Conservation (phyloP, 108 stramenopile genomes). For the Aurantiochytrium sp. region DNA sequence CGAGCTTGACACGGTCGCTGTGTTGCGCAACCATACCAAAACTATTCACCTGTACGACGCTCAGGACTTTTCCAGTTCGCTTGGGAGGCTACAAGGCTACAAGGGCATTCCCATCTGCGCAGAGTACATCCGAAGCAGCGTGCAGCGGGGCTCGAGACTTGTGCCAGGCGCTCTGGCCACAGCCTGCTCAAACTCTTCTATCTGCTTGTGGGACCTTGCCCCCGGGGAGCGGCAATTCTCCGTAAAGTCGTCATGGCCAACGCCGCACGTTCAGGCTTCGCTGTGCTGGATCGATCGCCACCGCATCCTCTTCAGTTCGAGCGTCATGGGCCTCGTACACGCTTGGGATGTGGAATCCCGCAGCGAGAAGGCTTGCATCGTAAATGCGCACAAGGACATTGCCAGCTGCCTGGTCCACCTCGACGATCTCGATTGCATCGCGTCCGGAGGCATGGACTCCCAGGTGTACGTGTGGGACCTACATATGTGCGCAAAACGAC, state of each 20-base stretch:
- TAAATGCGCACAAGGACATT: slow-evolving; percentile 52
- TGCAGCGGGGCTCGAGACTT: neutral
- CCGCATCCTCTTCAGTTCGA: neutral
- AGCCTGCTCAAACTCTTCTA: slow-evolving; percentile 21
- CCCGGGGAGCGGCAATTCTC: slow-evolving; percentile 14
- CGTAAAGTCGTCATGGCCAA: neutral
- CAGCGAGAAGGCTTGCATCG: neutral
- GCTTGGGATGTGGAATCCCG: neutral
- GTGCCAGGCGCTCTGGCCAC: neutral
- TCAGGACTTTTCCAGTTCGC: neutral
- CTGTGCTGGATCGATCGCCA: neutral
- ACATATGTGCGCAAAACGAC: slow-evolving; percentile 50
- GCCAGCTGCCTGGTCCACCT: slow-evolving; percentile 47
- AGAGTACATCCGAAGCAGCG: neutral
- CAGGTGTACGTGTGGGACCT: slow-evolving; percentile 57
- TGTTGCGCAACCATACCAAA: neutral
- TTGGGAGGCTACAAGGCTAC: neutral
- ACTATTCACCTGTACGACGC: slow-evolving; percentile 9
- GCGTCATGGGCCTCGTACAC: slow-evolving; percentile 26
- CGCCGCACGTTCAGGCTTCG: neutral
- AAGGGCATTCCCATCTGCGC: slow-evolving; percentile 27
- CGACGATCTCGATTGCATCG: slow-evolving; percentile 51
- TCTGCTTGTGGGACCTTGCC: neutral
- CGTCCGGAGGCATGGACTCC: slow-evolving; percentile 52
- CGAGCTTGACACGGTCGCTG: neutral